Conservation (phyloP, 805 yeast genomes). For the Metahyphopichia silvanorum region DNA sequence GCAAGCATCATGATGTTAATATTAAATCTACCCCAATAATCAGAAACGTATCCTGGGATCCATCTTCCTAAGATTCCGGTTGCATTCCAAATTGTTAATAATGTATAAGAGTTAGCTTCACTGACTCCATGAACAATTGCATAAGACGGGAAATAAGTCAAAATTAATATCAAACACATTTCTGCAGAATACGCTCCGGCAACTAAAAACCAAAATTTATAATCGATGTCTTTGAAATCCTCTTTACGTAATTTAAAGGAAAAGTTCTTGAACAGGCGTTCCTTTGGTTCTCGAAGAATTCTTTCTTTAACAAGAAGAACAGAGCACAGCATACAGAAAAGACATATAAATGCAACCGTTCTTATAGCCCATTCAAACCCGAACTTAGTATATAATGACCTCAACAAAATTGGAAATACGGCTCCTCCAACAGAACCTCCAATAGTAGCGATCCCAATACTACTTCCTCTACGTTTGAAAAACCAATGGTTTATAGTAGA, state of each 20-base stretch:
- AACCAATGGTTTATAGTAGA: constrained; percentile 70
- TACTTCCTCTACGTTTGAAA: constrained; percentile 46
- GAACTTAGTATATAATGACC: constrained; percentile 38
- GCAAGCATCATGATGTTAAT: constrained; percentile 29
- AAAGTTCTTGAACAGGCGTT: constrained; percentile 13
- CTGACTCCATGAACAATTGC: constrained; percentile 28
- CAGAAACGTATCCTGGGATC: constrained; percentile 28
- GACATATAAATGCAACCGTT: constrained; percentile 34
- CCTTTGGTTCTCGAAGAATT: constrained; percentile 8
- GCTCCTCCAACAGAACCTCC: constrained; percentile 72
- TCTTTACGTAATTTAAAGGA: constrained; percentile 13
- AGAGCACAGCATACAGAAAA: constrained; percentile 21
- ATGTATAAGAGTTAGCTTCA: constrained; percentile 23
- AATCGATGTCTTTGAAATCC: constrained; percentile 2
- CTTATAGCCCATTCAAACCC: constrained; percentile 64
- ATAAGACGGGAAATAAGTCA: constrained; percentile 32
- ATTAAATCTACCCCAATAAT: constrained; percentile 26
- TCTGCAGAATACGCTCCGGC: constrained; percentile 31
- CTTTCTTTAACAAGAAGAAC: constrained; percentile 27
- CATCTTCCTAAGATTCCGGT: constrained; percentile 28
- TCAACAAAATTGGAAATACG: constrained; percentile 53
- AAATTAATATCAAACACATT: constrained; percentile 21
- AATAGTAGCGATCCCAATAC: constrained; percentile 51
- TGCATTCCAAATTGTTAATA: constrained; percentile 29
- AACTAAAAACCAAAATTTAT: constrained; percentile 21